These are phyloP conservation scores for Senna siamea DNA, from an alignment of 306 rosid genomes.

Conservation along the genomic window DNA sequence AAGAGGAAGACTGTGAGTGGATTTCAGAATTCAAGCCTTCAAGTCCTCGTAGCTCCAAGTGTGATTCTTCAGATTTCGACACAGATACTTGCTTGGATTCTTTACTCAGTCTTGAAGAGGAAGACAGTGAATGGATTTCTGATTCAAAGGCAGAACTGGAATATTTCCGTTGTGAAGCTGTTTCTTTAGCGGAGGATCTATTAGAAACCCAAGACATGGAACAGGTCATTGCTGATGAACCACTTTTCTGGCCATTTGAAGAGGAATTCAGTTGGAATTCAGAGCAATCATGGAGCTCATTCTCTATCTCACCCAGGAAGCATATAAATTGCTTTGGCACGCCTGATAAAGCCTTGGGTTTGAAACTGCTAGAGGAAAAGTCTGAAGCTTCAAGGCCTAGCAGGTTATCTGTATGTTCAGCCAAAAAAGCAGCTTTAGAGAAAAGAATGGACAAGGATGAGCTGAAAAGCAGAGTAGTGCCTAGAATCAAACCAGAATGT, in stretches of 20 bases:
- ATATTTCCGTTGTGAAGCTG: slow-evolving; percentile 8
- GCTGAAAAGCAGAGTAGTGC: slow-evolving; percentile 1
- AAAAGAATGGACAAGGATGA: no score
- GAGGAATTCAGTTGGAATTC: slow-evolving; percentile 40
- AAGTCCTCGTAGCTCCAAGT: slow-evolving; percentile 35
- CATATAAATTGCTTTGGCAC: not conserved
- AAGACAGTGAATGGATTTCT: slow-evolving; percentile 37
- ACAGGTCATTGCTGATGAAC: slow-evolving; percentile 40
- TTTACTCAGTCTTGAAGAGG: slow-evolving; percentile 46
- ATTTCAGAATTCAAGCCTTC: slow-evolving; percentile 42
- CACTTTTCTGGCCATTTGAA: slow-evolving; percentile 66
- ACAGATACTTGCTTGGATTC: slow-evolving; percentile 38
- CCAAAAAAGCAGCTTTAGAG: slow-evolving; percentile 15
- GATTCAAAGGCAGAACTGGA: slow-evolving; percentile 23
- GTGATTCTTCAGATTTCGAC: slow-evolving; percentile 36
- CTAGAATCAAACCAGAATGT: not conserved
- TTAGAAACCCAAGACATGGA: slow-evolving; percentile 24
- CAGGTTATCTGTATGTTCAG: slow-evolving; percentile 30
- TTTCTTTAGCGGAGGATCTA: slow-evolving; percentile 27
- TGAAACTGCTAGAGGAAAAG: not conserved
- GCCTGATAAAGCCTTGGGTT: slow-evolving; percentile 1
- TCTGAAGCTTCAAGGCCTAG: slow-evolving; percentile 43
- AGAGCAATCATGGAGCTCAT: slow-evolving; percentile 44
- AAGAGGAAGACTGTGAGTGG: slow-evolving; percentile 48
- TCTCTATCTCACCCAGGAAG: slow-evolving; percentile 49